A percentile compares a stretch with the other conserved stretches of the same genome.
These are phyloP conservation scores for Zelopaecilomyces penicillatus DNA, from an alignment of 2,329 filamentous ascomycete genomes.

Conservation along the genomic window DNA sequence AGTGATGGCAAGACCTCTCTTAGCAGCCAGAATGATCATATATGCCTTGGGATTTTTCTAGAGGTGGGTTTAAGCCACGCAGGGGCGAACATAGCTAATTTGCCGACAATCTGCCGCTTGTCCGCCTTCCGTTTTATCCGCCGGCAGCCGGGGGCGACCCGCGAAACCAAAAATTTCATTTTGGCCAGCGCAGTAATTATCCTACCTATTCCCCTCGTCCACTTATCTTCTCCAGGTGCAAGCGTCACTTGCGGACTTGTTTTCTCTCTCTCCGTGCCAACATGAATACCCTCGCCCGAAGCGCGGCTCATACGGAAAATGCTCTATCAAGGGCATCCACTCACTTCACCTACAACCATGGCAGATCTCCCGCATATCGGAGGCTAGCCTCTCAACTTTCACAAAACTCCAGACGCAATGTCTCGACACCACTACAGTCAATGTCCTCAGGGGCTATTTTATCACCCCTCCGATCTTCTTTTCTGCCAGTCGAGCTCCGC, in stretches of 20 bases:
- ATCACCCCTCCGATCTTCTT: conserved; percentile 36
- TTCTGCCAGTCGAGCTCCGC: conserved; percentile 29
- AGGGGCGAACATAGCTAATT: conserved; percentile 14
- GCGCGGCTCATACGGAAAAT: conserved; percentile 32
- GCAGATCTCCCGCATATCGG: conserved; percentile 40
- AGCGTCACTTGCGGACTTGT: conserved; percentile 20
- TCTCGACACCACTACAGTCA: conserved; percentile 18
- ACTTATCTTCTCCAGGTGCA: conserved; percentile 15
- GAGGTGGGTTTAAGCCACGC: background rate
- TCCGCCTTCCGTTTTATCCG: conserved; percentile 26
- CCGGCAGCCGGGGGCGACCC: conserved; percentile 24
- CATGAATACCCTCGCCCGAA: conserved; percentile 41
- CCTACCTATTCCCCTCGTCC: conserved; percentile 15
- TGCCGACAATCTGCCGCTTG: conserved; percentile 28
- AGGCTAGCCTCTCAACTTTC: conserved; percentile 35
- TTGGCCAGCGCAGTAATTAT: conserved; percentile 19
- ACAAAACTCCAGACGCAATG: conserved; percentile 18
- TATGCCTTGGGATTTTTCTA: conserved; percentile 4
- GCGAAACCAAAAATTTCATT: conserved; percentile 31
- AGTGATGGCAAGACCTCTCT: conserved; percentile 4
- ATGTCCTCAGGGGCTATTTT: conserved; percentile 20
- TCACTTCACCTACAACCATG: conserved; percentile 25
- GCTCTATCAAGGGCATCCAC: conserved; percentile 34
- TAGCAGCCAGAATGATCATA: conserved; percentile 3
- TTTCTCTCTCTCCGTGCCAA: conserved; percentile 16